Percentiles rank a stretch among this genome's conserved stretches.
Conservation (phyloP, 2,329 filamentous ascomycete species). For the Massarina eburnea region DNA sequence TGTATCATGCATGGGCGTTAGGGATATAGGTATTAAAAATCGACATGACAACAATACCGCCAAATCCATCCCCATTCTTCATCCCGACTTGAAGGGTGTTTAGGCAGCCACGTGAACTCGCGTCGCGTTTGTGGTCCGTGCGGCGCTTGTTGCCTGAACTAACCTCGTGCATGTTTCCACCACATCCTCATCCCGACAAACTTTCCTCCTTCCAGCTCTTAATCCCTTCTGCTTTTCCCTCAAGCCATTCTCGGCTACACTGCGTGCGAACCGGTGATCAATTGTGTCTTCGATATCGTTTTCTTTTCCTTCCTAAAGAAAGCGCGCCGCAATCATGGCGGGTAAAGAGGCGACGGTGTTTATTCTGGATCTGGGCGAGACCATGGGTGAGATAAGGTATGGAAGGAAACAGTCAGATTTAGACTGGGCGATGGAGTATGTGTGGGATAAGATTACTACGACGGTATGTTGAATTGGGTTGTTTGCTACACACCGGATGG, state of each 20-base stretch:
- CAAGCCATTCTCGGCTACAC: constrained; percentile 1
- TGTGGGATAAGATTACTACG: constrained; percentile 89
- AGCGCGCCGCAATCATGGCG: constrained; percentile 62
- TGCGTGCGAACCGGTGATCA: too few relatives aligned
- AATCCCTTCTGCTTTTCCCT: neutral
- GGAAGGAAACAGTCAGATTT: constrained; percentile 78
- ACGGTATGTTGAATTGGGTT: constrained; percentile 56
- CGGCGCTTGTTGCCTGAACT: constrained; percentile 29
- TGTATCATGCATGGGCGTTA: too few relatives aligned
- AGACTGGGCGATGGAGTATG: constrained; percentile 85
- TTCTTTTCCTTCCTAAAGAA: neutral
- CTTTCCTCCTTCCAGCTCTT: neutral
- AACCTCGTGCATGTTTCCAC: constrained; percentile 2
- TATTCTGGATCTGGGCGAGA: constrained; percentile 81
- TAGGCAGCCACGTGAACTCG: constrained; percentile 21
- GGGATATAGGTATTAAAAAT: too few relatives aligned
- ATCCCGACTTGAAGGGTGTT: neutral
- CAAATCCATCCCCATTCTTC: too few relatives aligned
- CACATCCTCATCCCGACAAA: too few relatives aligned
- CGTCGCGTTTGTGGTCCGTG: constrained; percentile 19
- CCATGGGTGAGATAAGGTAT: constrained; percentile 75
- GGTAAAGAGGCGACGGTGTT: constrained; percentile 93
- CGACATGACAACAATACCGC: too few relatives aligned
- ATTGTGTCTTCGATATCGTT: neutral
- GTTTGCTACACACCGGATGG: neutral